Evolutionary conservation across 2,329 filamentous ascomycete species (phyloP).

Genomic region (Exophiala oligosperma): DNA sequence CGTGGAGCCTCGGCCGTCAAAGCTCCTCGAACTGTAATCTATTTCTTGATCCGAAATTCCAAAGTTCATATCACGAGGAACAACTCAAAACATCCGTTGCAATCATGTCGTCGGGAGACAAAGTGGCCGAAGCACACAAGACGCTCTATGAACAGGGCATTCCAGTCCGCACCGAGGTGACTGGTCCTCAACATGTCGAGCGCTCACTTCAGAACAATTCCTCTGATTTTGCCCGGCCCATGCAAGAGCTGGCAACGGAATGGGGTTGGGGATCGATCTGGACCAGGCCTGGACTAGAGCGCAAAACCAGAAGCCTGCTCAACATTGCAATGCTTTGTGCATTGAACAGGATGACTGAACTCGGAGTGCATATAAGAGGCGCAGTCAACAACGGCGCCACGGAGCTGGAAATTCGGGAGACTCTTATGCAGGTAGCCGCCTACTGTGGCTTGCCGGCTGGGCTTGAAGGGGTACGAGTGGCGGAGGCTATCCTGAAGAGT

Average conservation of each 20-base stretch:
- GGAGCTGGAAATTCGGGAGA: slow-evolving; percentile 63
- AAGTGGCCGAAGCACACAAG: slow-evolving; percentile 43
- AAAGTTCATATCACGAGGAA: not conserved
- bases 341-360: slow-evolving; percentile 59
- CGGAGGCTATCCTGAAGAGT: slow-evolving; percentile 28
- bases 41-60: no score
- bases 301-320: slow-evolving; percentile 61
- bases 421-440: slow-evolving; percentile 31
- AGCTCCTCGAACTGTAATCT: not conserved
- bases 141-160: slow-evolving; percentile 62
- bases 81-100: not conserved
- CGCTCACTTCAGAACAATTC: slow-evolving; percentile 45
- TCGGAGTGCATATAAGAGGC: slow-evolving; percentile 63
- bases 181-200: slow-evolving; percentile 63
- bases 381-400: slow-evolving; percentile 63
- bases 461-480: slow-evolving; percentile 41
- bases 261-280: slow-evolving; percentile 65
- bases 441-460: slow-evolving; percentile 49
- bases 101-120: slow-evolving; percentile 19
- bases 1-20: slow-evolving; percentile 1
- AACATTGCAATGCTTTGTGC: slow-evolving; percentile 67
- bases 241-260: slow-evolving; percentile 65
- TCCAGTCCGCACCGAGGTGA: slow-evolving; percentile 59
- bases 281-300: slow-evolving; percentile 62
- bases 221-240: slow-evolving; percentile 59